These are phyloP conservation scores for Pholiota microspora DNA, from an alignment of 768 basidiomycete genomes.

Conservation along the genomic window DNA sequence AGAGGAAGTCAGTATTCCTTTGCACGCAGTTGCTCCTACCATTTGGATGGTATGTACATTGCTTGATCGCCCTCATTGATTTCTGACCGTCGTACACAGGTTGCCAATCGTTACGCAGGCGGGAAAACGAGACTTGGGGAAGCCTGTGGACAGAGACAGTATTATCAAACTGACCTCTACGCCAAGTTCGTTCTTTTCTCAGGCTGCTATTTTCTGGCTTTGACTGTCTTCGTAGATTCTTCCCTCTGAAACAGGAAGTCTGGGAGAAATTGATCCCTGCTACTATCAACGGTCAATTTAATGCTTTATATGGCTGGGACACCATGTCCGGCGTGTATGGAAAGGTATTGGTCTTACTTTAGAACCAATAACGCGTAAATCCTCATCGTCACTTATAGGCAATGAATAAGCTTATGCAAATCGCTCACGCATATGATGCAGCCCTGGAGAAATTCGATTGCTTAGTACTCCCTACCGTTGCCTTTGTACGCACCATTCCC, in stretches of 20 bases:
- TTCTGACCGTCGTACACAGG: background rate
- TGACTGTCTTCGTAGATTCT: slow-evolving; percentile 8
- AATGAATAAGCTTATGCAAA: slow-evolving; percentile 21
- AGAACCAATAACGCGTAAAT: too few species aligned
- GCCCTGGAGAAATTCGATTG: slow-evolving; percentile 17
- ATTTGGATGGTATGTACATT: slow-evolving; percentile 18
- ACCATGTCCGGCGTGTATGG: slow-evolving; percentile 17
- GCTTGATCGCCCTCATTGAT: background rate
- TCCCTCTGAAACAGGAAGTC: slow-evolving; percentile 19
- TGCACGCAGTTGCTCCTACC: slow-evolving; percentile 27
- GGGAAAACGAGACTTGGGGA: slow-evolving; percentile 19
- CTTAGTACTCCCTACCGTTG: slow-evolving; percentile 20
- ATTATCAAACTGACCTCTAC: slow-evolving; percentile 19
- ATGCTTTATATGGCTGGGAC: slow-evolving; percentile 20
- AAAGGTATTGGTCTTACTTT: slow-evolving; percentile 8
- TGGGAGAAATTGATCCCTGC: slow-evolving; percentile 22
- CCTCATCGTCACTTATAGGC: slow-evolving; percentile 6
- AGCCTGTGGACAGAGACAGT: slow-evolving; percentile 19
- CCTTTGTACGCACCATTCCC: slow-evolving; percentile 13
- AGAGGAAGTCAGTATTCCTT: slow-evolving; percentile 38
- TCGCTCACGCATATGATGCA: slow-evolving; percentile 16
- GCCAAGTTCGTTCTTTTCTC: slow-evolving; percentile 7
- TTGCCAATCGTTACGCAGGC: slow-evolving; percentile 18
- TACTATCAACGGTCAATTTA: slow-evolving; percentile 20
- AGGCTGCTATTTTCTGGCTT: background rate